A percentile compares a stretch with the other conserved stretches of the same genome.
Evolutionary conservation across 2,329 filamentous ascomycete species (phyloP).

Genomic region (Pestalotiopsis fici): DNA sequence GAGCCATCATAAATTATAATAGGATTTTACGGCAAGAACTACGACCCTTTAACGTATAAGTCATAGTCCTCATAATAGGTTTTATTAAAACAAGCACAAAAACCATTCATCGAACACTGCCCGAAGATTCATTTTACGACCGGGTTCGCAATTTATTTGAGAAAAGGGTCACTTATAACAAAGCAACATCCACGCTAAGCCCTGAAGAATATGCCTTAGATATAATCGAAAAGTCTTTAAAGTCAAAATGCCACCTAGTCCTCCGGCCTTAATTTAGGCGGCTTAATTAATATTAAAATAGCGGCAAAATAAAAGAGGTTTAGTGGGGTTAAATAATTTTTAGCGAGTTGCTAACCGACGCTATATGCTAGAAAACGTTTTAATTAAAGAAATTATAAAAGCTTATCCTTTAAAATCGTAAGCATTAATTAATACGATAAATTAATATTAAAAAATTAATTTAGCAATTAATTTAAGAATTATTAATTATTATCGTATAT

Average conservation of each 20-base stretch:
- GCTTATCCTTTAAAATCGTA: not conserved
- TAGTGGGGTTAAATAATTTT: slow-evolving; percentile 29
- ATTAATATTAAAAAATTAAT: too few species aligned
- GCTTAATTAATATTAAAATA: slow-evolving; percentile 44
- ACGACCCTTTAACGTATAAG: slow-evolving; percentile 53
- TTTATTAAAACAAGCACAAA: slow-evolving; percentile 50
- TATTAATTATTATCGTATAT: too few species aligned
- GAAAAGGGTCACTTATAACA: slow-evolving; percentile 47
- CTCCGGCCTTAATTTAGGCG: slow-evolving; percentile 37
- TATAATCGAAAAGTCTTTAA: slow-evolving; percentile 43
- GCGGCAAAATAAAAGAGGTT: slow-evolving; percentile 29
- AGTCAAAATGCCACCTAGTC: slow-evolving; percentile 31
- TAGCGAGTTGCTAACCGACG: slow-evolving; percentile 40
- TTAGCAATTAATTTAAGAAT: too few species aligned
- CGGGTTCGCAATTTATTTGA: slow-evolving; percentile 47
- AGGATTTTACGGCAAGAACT: slow-evolving; percentile 56
- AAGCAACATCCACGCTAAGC: slow-evolving; percentile 45
- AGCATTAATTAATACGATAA: not conserved
- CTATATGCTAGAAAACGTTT: slow-evolving; percentile 33
- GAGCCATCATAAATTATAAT: slow-evolving; percentile 53
- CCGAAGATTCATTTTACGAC: slow-evolving; percentile 46
- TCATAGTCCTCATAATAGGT: slow-evolving; percentile 58
- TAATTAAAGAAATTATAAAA: not conserved
- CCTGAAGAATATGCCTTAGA: slow-evolving; percentile 43
- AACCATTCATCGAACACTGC: slow-evolving; percentile 37